Percentiles rank a stretch among this genome's conserved stretches.
Conservation (phyloP, 768 basidiomycete species). For the Suillus decipiens region DNA sequence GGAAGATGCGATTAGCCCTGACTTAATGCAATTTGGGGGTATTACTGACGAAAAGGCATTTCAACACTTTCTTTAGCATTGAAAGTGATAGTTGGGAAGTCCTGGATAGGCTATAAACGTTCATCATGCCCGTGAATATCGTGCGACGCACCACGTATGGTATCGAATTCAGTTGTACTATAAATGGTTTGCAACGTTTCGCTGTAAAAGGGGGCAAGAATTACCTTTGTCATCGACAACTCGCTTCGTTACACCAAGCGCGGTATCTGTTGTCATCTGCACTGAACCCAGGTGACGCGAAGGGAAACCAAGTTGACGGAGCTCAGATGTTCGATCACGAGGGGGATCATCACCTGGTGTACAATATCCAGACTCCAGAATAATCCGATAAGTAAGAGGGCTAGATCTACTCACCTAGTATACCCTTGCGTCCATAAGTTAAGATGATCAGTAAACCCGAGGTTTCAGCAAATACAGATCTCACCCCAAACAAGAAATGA, state of each 20-base stretch:
- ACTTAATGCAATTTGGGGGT: not conserved
- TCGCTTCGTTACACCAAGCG: constrained; percentile 85
- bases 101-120: constrained; percentile 42
- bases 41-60: constrained; percentile 90
- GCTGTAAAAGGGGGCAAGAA: not conserved
- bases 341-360: constrained; percentile 90
- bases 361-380: constrained; percentile 4
- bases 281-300: constrained; percentile 80
- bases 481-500: constrained; percentile 89
- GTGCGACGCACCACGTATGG: constrained; percentile 59
- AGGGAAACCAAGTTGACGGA: constrained; percentile 86
- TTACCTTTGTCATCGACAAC: constrained; percentile 70
- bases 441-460: constrained; percentile 1
- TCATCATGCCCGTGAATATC: not conserved
- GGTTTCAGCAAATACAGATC: constrained; percentile 24
- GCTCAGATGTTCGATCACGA: constrained; percentile 86
- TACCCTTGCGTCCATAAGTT: constrained; percentile 46
- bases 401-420: constrained; percentile 45
- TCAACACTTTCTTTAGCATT: constrained; percentile 88
- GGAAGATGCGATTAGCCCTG: not conserved
- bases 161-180: constrained; percentile 69
- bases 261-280: constrained; percentile 99
- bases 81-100: constrained; percentile 89
- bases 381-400: not conserved
- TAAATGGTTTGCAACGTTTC: not conserved